Conservation (phyloP, 176 grass and related monocot genomes). For the Ensete glaucum region DNA sequence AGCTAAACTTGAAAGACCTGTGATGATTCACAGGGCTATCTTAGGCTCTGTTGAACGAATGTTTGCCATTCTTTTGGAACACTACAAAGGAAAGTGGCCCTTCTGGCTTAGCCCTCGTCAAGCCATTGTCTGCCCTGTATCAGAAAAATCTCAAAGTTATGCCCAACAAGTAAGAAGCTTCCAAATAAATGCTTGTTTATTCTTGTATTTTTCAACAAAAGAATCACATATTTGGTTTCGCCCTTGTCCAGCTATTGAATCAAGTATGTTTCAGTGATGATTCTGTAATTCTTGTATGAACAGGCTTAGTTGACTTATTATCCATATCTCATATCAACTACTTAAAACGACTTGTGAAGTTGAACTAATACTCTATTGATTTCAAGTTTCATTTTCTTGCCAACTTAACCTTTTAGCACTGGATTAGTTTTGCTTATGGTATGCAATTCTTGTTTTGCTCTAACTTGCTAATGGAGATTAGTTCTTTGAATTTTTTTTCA, state of each 20-base stretch:
- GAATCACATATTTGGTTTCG: too few relatives aligned
- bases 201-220: background rate
- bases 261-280: too few relatives aligned
- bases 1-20: conserved; percentile 88
- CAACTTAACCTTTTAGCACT: too few relatives aligned
- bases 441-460: background rate
- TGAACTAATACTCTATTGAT: too few relatives aligned
- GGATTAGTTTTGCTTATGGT: background rate
- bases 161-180: conserved; percentile 54
- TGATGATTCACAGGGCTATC: conserved; percentile 96
- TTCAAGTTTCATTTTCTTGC: too few relatives aligned
- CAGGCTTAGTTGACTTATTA: too few relatives aligned
- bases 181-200: background rate
- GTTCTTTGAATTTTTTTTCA: background rate
- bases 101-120: conserved; percentile 97
- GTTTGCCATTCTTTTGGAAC: conserved; percentile 96
- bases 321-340: too few relatives aligned
- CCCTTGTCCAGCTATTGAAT: too few relatives aligned
- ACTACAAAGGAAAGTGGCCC: conserved; percentile 99
- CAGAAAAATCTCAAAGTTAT: conserved; percentile 55
- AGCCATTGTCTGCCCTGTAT: conserved; percentile 82
- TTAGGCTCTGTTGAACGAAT: conserved; percentile 96
- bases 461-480: background rate
- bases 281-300: too few relatives aligned
- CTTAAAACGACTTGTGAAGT: too few relatives aligned